These are phyloP conservation scores for Nakaseomyces nivariensis DNA, from an alignment of 1,139 yeast species.

Conservation along the genomic window DNA sequence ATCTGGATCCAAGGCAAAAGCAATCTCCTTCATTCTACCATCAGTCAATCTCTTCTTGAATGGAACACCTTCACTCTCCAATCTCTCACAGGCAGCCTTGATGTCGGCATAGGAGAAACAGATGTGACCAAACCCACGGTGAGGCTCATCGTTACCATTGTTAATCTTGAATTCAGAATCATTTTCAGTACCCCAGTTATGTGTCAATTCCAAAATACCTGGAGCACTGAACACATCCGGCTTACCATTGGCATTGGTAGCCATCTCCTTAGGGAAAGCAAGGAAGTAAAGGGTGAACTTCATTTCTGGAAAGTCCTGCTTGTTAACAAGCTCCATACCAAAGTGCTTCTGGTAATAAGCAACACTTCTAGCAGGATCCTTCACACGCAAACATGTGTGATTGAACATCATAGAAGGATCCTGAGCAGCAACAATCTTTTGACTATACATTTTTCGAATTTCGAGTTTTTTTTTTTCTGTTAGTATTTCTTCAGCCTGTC, in stretches of 20 bases:
- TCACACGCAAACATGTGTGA: slow-evolving; percentile 71
- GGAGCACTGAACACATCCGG: slow-evolving; percentile 38
- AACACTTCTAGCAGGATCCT: slow-evolving; percentile 66
- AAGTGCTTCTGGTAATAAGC: slow-evolving; percentile 66
- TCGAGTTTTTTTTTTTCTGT: background rate
- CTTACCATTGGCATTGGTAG: slow-evolving; percentile 39
- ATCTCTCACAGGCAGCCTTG: slow-evolving; percentile 45
- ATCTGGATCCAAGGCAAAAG: slow-evolving; percentile 90
- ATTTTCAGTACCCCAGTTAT: slow-evolving; percentile 64
- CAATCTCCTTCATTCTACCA: slow-evolving; percentile 88
- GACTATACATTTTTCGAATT: slow-evolving; percentile 8
- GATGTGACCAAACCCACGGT: slow-evolving; percentile 90
- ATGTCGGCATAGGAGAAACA: slow-evolving; percentile 82
- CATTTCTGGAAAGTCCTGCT: slow-evolving; percentile 43
- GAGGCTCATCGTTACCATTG: slow-evolving; percentile 76
- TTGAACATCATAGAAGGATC: slow-evolving; percentile 35
- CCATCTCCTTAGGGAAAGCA: slow-evolving; percentile 40
- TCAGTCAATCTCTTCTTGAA: slow-evolving; percentile 79
- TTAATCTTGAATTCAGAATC: slow-evolving; percentile 50
- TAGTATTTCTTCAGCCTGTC: no score
- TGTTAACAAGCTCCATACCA: slow-evolving; percentile 56
- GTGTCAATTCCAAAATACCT: slow-evolving; percentile 80
- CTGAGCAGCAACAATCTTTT: slow-evolving; percentile 16
- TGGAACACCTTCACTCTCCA: slow-evolving; percentile 49
- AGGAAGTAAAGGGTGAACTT: slow-evolving; percentile 62